These are phyloP conservation scores for Gaeumannomyces sp. DNA, from an alignment of 2,329 filamentous ascomycete genomes.

Conservation along the genomic window DNA sequence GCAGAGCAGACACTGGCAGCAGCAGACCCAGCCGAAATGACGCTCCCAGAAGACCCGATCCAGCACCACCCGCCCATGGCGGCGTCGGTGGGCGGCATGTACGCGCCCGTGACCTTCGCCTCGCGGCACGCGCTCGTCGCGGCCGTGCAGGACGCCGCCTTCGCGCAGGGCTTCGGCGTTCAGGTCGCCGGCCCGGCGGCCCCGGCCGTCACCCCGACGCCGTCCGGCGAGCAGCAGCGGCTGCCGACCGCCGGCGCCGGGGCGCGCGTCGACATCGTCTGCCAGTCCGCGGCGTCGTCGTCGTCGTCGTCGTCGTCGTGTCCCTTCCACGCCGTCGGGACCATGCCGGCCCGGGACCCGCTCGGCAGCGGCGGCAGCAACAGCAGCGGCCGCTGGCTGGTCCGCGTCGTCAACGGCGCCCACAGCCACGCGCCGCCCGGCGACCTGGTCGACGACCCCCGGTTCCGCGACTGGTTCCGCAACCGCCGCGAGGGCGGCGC, in stretches of 20 bases:
- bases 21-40: too few species aligned
- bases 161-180: neutral
- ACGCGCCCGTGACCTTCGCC: neutral
- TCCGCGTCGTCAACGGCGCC: neutral
- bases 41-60: too few species aligned
- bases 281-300: too few species aligned
- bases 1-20: too few species aligned
- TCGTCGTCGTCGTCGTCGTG: neutral
- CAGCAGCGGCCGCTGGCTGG: neutral
- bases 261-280: neutral
- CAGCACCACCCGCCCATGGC: too few species aligned
- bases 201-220: too few species aligned
- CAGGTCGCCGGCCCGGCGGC: too few species aligned
- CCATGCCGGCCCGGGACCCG: neutral
- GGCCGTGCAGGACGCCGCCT: neutral
- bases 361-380: neutral
- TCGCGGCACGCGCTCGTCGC: neutral
- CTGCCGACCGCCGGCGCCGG: too few species aligned
- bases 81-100: too few species aligned
- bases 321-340: neutral
- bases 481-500: too few species aligned
- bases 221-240: too few species aligned
- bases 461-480: neutral
- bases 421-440: neutral
- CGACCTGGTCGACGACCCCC: neutral